Evolutionary conservation across 1,139 yeast genomes (phyloP).

Genomic region (Geotrichum reessii): DNA sequence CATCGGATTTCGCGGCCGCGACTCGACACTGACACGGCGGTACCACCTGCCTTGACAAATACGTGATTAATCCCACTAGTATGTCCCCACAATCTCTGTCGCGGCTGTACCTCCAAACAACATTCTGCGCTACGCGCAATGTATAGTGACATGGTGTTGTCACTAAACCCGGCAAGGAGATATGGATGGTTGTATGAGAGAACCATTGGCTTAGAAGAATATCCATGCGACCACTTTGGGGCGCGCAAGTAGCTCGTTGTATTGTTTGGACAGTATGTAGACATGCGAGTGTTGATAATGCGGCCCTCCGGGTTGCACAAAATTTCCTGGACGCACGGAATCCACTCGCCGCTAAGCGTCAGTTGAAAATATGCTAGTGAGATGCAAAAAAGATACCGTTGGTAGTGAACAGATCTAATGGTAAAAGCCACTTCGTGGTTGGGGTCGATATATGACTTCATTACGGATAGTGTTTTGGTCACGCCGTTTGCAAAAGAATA

Average conservation of each 20-base stretch:
- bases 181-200: conserved; percentile 19
- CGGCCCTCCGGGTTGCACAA: conserved; percentile 17
- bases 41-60: conserved; percentile 18
- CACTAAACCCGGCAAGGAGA: conserved; percentile 16
- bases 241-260: conserved; percentile 2
- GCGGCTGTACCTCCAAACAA: conserved; percentile 18
- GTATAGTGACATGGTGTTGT: conserved; percentile 18
- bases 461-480: conserved; percentile 15
- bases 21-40: conserved; percentile 22
- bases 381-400: conserved; percentile 14
- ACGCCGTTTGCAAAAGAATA: conserved; percentile 16
- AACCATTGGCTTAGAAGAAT: conserved; percentile 9
- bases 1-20: conserved; percentile 21
- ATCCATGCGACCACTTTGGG: conserved; percentile 14
- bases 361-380: conserved; percentile 18
- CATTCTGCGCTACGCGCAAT: conserved; percentile 18
- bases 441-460: conserved; percentile 17
- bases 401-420: conserved; percentile 13
- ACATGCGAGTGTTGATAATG: conserved; percentile 18
- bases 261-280: conserved; percentile 12
- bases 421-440: conserved; percentile 17
- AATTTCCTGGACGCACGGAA: conserved; percentile 19
- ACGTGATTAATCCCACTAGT: conserved; percentile 20
- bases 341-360: conserved; percentile 14
- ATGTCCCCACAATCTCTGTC: conserved; percentile 22